These are phyloP conservation scores for Leishmania turanica DNA, from an alignment of 208 protist genomes.

Conservation along the genomic window DNA sequence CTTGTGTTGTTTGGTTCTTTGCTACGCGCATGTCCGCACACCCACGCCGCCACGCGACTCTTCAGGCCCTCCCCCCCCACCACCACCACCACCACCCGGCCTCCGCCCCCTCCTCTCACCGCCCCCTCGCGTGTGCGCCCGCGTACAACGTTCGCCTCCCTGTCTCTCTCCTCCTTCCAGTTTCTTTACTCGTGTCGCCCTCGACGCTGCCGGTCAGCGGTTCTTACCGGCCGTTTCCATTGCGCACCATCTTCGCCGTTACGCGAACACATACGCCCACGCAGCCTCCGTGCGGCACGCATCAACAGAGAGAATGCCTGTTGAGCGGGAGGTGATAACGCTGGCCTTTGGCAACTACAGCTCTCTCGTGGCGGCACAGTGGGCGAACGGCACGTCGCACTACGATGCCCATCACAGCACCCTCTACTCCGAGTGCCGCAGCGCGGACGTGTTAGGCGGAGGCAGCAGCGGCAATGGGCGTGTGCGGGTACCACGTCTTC, in stretches of 20 bases:
- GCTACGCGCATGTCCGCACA: not conserved
- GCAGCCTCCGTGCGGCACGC: not conserved
- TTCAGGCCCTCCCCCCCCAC: too few relatives aligned
- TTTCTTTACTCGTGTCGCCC: not conserved
- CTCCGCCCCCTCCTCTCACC: not conserved
- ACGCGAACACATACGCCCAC: not conserved
- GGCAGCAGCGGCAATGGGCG: constrained; percentile 9
- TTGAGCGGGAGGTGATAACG: constrained; percentile 77
- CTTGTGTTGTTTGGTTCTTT: too few relatives aligned
- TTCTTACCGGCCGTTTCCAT: not conserved
- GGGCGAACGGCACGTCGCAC: constrained; percentile 79
- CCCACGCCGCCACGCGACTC: not conserved
- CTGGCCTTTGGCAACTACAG: constrained; percentile 86
- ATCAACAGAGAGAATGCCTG: constrained; percentile 3
- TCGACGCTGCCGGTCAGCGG: not conserved
- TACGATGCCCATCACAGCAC: constrained; percentile 73
- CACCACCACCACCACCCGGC: not conserved
- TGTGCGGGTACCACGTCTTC: constrained; percentile 62
- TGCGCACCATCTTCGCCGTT: not conserved
- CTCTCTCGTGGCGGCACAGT: constrained; percentile 85
- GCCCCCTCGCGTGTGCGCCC: not conserved
- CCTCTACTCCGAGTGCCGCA: constrained; percentile 61
- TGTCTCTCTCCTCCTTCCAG: not conserved
- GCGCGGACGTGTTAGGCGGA: constrained; percentile 37
- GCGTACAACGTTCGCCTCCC: not conserved